phyloP scores from a whole-genome alignment of 106 monocot species.

The Acanthochlamys bracteata region DNA sequence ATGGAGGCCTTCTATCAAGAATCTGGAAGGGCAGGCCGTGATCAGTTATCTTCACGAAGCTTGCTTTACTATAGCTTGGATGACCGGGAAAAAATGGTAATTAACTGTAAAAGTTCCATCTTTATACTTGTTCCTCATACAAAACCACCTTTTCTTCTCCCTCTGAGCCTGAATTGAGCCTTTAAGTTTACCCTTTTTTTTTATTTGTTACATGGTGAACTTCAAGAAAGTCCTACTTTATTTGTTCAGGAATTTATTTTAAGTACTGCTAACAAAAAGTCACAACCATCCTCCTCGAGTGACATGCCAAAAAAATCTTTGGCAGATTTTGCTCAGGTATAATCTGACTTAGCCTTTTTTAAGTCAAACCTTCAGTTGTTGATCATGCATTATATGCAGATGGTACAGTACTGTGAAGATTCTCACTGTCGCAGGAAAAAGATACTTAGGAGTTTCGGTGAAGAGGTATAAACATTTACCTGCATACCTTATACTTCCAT shows the following conservation, averaged over 20 bases:
- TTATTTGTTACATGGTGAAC: too few relatives aligned
- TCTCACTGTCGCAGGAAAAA: slow-evolving; percentile 74
- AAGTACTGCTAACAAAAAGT: slow-evolving; percentile 49
- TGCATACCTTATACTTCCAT: too few relatives aligned
- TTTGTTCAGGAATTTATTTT: slow-evolving; percentile 77
- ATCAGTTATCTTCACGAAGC: slow-evolving; percentile 75
- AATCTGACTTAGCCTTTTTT: neutral
- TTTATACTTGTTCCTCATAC: too few relatives aligned
- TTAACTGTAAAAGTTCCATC: too few relatives aligned
- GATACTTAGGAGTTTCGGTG: slow-evolving; percentile 82
- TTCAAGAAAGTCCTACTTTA: neutral
- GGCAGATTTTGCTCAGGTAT: slow-evolving; percentile 58
- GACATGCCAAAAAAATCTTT: slow-evolving; percentile 39
- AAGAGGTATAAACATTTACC: slow-evolving; percentile 36
- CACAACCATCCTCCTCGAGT: slow-evolving; percentile 32
- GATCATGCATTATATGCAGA: slow-evolving; percentile 30
- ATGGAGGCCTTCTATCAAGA: slow-evolving; percentile 98
- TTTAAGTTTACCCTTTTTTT: too few relatives aligned
- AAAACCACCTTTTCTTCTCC: neutral
- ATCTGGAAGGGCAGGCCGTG: slow-evolving; percentile 96
- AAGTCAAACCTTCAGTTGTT: slow-evolving; percentile 1
- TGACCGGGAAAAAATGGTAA: slow-evolving; percentile 79
- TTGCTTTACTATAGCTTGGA: slow-evolving; percentile 86
- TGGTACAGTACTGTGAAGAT: slow-evolving; percentile 84
- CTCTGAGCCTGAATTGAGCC: too few relatives aligned